Evolutionary conservation across 1,284 basidiomycete species (phyloP), one percentile per base, ranked within the genome.

Genomic region (Tylopilus sp.): DNA sequence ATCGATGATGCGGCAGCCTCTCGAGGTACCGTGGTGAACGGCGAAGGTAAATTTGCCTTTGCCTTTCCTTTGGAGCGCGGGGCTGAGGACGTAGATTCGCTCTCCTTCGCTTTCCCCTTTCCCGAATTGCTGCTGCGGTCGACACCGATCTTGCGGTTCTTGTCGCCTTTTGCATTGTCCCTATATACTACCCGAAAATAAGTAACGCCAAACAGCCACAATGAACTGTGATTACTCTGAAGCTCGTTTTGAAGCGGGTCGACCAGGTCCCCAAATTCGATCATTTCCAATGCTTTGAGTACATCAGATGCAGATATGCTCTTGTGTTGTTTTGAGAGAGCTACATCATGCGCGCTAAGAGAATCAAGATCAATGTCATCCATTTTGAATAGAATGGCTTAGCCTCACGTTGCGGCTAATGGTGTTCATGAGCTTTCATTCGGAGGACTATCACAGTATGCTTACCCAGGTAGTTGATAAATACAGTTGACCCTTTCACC

Each of bases 301-400:
- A 98, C 94, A 75, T 97, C 95, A 0, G 93, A 90, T 0, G 95
- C 94, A 4, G 92, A 92, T 60, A 97, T 93, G 67, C 91, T 93
- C 78, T 96, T 97, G 77, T 95, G 94, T 64, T 94, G 92, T 68
- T 95, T 92, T 8, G 89, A 89, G 22, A 86, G 80, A 0, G 95
- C 94, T n/a, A 94, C 89, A 70, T 97, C 95, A 72, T 97, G 95
- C 0, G 95, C 93, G 5, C 94, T 95, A 66, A 44, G 33, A 33
- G 15, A 33, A 54, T 22, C 15, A 12, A 0, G 26, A n/a, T 77
- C 53, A 77, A 65, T 38, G 39, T 38, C 39, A 52, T 56, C 38
- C 6, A 51, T n/a, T 26, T 29, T 2, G 7, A 61, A 53, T 44
- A 44, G n/a, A n/a, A n/a, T n/a, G n/a, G 13, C 26, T 53, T 18